A percentile compares a stretch with the other conserved stretches of the same genome.
phyloP scores from a whole-genome alignment of 2,329 filamentous ascomycete genomes.

The Fusarium sp. region DNA sequence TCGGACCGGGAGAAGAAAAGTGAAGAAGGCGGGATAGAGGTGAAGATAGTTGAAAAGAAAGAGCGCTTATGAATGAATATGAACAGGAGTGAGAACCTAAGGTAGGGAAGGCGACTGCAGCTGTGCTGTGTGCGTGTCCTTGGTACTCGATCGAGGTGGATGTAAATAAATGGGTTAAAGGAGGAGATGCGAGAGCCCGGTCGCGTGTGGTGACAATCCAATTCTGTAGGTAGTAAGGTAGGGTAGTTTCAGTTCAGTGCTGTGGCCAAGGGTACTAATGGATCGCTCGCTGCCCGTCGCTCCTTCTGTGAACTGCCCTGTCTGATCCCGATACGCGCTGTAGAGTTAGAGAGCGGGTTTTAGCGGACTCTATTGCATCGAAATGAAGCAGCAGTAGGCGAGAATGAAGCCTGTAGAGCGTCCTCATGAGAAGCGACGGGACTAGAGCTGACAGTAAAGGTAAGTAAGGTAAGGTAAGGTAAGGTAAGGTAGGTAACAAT shows the following conservation, averaged over 20 bases:
- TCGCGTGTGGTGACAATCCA: slow-evolving; percentile 35
- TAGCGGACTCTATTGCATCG: slow-evolving; percentile 8
- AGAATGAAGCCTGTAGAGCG: slow-evolving; percentile 5
- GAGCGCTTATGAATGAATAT: slow-evolving; percentile 11
- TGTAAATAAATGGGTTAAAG: slow-evolving; percentile 39
- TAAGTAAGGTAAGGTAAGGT: background rate
- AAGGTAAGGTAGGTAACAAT: background rate
- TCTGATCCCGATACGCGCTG: background rate
- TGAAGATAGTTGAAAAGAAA: background rate
- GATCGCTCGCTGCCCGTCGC: slow-evolving; percentile 9
- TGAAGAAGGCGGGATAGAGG: background rate
- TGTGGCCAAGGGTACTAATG: background rate
- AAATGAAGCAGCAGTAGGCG: slow-evolving; percentile 8
- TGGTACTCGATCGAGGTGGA: slow-evolving; percentile 11
- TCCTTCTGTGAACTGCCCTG: background rate
- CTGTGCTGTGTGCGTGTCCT: background rate
- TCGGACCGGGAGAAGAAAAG: background rate
- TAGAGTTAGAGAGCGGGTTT: background rate
- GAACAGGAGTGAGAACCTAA: background rate
- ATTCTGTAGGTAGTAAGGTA: background rate
- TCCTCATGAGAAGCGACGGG: slow-evolving; percentile 29
- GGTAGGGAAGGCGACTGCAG: background rate
- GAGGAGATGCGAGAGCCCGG: slow-evolving; percentile 35
- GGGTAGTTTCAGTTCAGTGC: background rate
- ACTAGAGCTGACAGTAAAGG: background rate